Base-by-base conservation (phyloP, 176 grass and related monocot genomes). In the Tillandsia fasciculata region DNA sequence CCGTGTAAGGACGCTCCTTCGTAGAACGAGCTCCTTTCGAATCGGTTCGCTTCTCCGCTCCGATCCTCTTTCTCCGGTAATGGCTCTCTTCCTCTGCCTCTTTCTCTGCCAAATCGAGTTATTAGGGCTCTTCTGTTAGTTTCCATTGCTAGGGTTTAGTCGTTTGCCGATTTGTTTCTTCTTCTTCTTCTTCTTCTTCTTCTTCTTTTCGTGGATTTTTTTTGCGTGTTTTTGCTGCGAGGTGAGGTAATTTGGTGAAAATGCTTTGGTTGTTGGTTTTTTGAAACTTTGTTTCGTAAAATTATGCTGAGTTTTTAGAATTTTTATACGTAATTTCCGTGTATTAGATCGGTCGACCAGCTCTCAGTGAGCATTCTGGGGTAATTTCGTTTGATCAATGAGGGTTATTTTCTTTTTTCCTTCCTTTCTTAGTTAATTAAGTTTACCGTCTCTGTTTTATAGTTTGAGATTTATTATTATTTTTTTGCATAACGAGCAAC, bases 41-140 rank as follows among this genome's bases (percentile, higher is more conserved):
- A 61, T 23, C 56, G 56, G 56, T 61, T 61, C 56, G 15, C 56
- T 61, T 61, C 56, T 61, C 56, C 56, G 56, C 15, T 22, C 56
- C 56, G 17, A n/a, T n/a, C 13, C 56, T 61, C 15, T 18, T 61
- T 61, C 10, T 2, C 56, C 22, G 13, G 17, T 61, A 61, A 61
- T 61, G 56, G 56, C 56, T 61, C 14, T 17, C 56, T 61, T 3
- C 56, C 15, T 61, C 56, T 7, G 8, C 6, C 56, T 18, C 53
- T 17, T 17, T 15, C 14, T 57, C 53, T 57, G 14, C 53, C 7
- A 17, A 7, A 57, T 7, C 33, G 13, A 57, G 13, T 15, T 57
- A 7, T 9, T 57, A 57, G 14, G 13, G 15, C 56, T 61, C 56
- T 61, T 61, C 22, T 61, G 22, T 15, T 61, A 18, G 56, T 61